phyloP scores from a whole-genome alignment of 371 early-diverging fungal genomes.

The Sporodiniella umbellata region DNA sequence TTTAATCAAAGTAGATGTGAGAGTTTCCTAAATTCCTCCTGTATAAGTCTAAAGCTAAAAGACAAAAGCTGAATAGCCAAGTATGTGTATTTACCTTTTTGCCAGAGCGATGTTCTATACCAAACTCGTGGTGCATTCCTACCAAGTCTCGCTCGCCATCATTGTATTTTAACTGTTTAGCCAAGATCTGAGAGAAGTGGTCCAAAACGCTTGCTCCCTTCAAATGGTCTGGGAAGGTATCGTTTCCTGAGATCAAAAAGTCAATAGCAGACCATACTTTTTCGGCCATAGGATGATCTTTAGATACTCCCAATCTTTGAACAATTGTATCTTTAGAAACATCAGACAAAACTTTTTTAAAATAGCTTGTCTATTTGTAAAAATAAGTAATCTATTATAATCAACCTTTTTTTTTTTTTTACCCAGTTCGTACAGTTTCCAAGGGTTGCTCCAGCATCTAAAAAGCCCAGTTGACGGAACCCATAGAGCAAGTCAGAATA shows the following conservation, averaged over 20 bases:
- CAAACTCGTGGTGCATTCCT: slow-evolving; percentile 85
- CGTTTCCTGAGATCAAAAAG: slow-evolving; percentile 17
- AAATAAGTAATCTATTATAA: not conserved
- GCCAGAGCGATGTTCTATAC: slow-evolving; percentile 55
- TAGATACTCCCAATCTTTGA: slow-evolving; percentile 43
- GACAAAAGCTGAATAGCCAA: not conserved
- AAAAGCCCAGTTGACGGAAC: slow-evolving; percentile 57
- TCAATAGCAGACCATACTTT: slow-evolving; percentile 38
- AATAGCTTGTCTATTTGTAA: slow-evolving; percentile 19
- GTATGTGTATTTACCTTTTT: slow-evolving; percentile 23
- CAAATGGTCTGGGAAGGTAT: not conserved
- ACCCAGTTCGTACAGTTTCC: slow-evolving; percentile 46
- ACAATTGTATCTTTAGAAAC: slow-evolving; percentile 19
- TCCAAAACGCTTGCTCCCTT: slow-evolving; percentile 51
- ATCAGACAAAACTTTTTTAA: slow-evolving; percentile 16
- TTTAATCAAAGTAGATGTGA: slow-evolving; percentile 71
- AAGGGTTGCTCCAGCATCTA: slow-evolving; percentile 32
- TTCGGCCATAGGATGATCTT: slow-evolving; percentile 36
- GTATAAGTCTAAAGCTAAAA: too few relatives aligned
- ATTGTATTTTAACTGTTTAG: slow-evolving; percentile 67
- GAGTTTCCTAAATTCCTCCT: too few relatives aligned
- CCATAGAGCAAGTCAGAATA: slow-evolving; percentile 63
- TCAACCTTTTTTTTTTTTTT: too few relatives aligned
- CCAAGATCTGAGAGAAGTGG: slow-evolving; percentile 71
- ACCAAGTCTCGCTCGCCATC: slow-evolving; percentile 84